Evolutionary conservation across 1,284 basidiomycete genomes (phyloP), one percentile per base, ranked within the genome.

Genomic region (Malassezia vespertilionis): DNA sequence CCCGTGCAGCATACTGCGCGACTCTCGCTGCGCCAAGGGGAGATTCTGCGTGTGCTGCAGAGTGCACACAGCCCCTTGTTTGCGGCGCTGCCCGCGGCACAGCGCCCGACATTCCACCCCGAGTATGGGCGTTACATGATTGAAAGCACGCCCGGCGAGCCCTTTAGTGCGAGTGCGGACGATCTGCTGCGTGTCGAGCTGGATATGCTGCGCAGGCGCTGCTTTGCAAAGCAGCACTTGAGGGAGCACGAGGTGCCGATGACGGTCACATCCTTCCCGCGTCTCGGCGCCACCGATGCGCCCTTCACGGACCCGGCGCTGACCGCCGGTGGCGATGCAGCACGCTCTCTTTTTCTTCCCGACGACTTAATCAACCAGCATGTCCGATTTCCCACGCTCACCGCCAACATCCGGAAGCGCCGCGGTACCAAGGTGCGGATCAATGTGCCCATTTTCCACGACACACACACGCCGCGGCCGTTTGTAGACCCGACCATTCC

Each of bases 61-160:
- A 36, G 52, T 32, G 67, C 69, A 9, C 53, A 44, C 23, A 75
- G 77, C 42, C 77, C 78, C 23, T 80, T 80, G 52, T 75, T 75
- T 50, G 77, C 78, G 23, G 76, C 61, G 40, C 53, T 88, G 21
- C 89, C 90, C 3, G 17, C 15, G 12, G 17, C 14, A 7, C 23
- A 26, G 4, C 22, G 36, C 6, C 40, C 40, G 10, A 86, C 83
- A n/a, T 97, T 93, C 70, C 93, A 97, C 70, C 91, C 91, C 12
- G 93, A 99, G 72, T 97, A 91, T 74, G 93, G 91, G 39, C 80
- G 90, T 32, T 97, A 87, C 76, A 99, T 99, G 93, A 78, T 97
- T 46, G 93, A 99, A 73, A 89, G 87, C 6, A 99, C 91, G 0
- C 93, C 93, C 0, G 93, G 93, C 2, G 79, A 80, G 33, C 93